phyloP scores from a whole-genome alignment of 2,329 filamentous ascomycete species.

The Botrytis fabae region DNA sequence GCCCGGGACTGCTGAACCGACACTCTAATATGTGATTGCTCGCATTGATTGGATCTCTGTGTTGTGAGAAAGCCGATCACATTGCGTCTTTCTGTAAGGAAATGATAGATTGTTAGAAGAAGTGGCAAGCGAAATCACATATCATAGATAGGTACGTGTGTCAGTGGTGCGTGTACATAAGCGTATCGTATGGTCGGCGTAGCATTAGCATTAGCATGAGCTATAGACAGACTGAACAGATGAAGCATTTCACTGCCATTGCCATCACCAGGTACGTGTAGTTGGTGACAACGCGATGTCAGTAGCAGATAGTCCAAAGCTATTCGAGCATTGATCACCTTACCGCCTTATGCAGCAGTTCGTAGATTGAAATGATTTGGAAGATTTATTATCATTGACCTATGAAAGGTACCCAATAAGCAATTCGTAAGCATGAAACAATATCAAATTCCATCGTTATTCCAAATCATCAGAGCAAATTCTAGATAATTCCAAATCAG shows the following conservation, averaged over 20 bases:
- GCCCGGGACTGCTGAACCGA: not conserved
- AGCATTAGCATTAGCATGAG: not conserved
- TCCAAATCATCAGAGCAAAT: not conserved
- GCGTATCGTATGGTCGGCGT: not conserved
- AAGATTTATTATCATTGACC: not conserved
- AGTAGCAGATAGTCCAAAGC: not conserved
- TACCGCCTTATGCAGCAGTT: not conserved
- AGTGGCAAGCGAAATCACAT: not conserved
- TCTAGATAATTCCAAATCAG: constrained; percentile 14
- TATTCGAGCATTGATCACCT: not conserved
- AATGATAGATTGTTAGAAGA: not conserved
- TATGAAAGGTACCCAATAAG: not conserved
- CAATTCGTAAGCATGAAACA: not conserved
- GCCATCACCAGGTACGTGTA: too few species aligned
- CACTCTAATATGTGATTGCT: not conserved
- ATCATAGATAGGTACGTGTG: not conserved
- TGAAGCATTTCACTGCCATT: too few species aligned
- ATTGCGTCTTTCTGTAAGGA: not conserved
- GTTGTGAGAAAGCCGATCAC: not conserved
- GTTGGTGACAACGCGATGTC: too few species aligned
- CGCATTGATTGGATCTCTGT: not conserved
- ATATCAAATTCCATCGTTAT: not conserved
- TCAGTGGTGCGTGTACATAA: not conserved
- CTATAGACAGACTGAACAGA: not conserved
- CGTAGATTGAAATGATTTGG: not conserved